phyloP scores from a whole-genome alignment of 768 basidiomycete species.

The Butyriboletus loyo region DNA sequence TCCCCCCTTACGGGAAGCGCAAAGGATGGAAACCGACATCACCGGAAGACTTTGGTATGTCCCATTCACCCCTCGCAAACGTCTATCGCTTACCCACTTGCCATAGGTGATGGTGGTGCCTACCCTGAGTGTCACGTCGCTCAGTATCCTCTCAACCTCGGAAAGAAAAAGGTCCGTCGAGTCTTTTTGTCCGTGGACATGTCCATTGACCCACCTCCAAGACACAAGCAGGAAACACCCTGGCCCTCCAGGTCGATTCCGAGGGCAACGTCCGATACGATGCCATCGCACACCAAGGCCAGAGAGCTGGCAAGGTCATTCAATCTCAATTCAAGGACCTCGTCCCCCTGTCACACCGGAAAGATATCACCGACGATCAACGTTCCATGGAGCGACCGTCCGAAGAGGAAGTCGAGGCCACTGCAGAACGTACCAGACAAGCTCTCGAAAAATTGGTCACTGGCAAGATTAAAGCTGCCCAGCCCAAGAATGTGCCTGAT shows the following conservation, averaged over 20 bases:
- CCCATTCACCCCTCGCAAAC: constrained; percentile 5
- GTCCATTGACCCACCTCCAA: constrained; percentile 29
- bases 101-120: constrained; percentile 75
- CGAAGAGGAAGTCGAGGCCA: constrained; percentile 88
- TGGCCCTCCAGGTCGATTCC: constrained; percentile 93
- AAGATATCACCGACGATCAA: constrained; percentile 75
- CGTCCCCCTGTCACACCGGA: constrained; percentile 85
- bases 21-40: constrained; percentile 80
- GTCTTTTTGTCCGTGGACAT: neutral
- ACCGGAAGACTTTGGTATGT: constrained; percentile 81
- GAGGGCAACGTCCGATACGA: constrained; percentile 98
- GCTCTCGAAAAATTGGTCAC: constrained; percentile 93
- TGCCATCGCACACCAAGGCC: constrained; percentile 94
- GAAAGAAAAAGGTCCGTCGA: constrained; percentile 80
- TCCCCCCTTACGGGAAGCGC: constrained; percentile 86
- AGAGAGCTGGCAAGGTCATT: constrained; percentile 78
- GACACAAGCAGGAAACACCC: constrained; percentile 90
- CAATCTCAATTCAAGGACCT: constrained; percentile 98
- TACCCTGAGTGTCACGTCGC: constrained; percentile 96
- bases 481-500: constrained; percentile 92
- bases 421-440: constrained; percentile 84
- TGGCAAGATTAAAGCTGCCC: constrained; percentile 97
- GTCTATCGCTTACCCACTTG: neutral
- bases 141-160: constrained; percentile 95
- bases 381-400: constrained; percentile 87